A percentile compares a stretch with the other conserved stretches of the same genome.
Evolutionary conservation across 495 filamentous ascomycete genomes (phyloP).

Genomic region (Podospora pseudopauciseta): DNA sequence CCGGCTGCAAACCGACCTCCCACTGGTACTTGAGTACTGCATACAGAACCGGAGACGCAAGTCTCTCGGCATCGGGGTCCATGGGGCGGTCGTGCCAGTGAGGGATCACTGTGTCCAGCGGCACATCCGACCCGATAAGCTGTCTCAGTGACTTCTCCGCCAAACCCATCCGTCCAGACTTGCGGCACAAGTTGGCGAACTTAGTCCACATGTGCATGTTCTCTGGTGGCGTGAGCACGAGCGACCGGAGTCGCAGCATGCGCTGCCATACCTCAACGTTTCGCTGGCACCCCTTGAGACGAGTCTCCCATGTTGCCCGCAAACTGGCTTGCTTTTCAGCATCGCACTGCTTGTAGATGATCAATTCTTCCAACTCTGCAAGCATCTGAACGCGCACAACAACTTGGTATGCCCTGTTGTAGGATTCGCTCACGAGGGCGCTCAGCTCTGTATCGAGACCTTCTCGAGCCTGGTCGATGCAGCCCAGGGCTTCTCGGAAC

Average conservation of each 20-base stretch:
- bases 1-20: constrained; percentile 62
- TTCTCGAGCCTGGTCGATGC: constrained; percentile 87
- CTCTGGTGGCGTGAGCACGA: constrained; percentile 85
- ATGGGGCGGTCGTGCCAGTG: constrained; percentile 45
- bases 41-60: constrained; percentile 78
- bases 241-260: constrained; percentile 89
- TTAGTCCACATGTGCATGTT: constrained; percentile 99
- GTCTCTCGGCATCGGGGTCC: constrained; percentile 33
- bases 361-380: constrained; percentile 96
- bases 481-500: constrained; percentile 77
- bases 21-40: constrained; percentile 93
- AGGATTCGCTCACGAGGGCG: constrained; percentile 90
- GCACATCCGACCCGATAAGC: constrained; percentile 57
- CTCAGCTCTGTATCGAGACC: constrained; percentile 93
- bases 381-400: constrained; percentile 98
- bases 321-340: constrained; percentile 87
- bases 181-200: constrained; percentile 94
- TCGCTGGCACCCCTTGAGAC: constrained; percentile 89
- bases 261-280: constrained; percentile 98
- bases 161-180: constrained; percentile 89
- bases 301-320: constrained; percentile 90
- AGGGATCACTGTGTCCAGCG: constrained; percentile 56
- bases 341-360: constrained; percentile 88
- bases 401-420: constrained; percentile 91
- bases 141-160: constrained; percentile 92